These are phyloP conservation scores for Salicornia ramosissima DNA, from an alignment of 148 eudicot species.

Conservation along the genomic window DNA sequence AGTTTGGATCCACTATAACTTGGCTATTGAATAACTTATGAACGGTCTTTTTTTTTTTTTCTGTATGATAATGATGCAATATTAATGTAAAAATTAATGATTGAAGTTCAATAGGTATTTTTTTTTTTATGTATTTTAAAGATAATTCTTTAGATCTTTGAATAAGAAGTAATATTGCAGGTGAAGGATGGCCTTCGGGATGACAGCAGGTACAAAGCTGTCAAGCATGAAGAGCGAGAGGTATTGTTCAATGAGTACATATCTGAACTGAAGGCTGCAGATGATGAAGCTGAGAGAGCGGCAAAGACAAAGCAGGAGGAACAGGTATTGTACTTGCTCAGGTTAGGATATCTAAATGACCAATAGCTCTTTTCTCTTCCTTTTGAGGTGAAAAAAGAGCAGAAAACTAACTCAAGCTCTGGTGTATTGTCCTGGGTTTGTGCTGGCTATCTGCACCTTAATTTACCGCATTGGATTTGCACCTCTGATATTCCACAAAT, in stretches of 20 bases:
- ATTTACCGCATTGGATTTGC: not conserved
- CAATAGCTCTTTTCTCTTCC: not conserved
- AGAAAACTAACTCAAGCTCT: constrained; percentile 2
- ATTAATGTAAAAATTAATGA: not conserved
- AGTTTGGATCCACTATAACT: not conserved
- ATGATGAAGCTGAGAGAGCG: constrained; percentile 55
- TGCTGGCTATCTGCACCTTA: not conserved
- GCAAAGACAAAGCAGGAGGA: constrained; percentile 70
- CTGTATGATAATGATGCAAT: not conserved
- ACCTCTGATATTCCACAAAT: not conserved
- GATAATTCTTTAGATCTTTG: not conserved
- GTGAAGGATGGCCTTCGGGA: constrained; percentile 79
- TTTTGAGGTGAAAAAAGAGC: not conserved
- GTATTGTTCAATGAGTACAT: constrained; percentile 68
- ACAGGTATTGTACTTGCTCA: constrained; percentile 50
- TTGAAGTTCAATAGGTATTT: not conserved
- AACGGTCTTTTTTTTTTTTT: not conserved
- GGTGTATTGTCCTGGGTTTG: not conserved
- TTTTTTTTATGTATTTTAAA: not conserved
- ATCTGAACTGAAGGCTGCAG: constrained; percentile 64
- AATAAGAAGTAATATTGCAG: constrained; percentile 31
- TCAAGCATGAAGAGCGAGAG: constrained; percentile 90
- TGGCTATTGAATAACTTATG: not conserved
- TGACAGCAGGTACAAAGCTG: constrained; percentile 82
- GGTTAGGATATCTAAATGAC: not conserved